These are phyloP conservation scores for Acer saccharum DNA, from an alignment of 345 rosid species.

Conservation along the genomic window DNA sequence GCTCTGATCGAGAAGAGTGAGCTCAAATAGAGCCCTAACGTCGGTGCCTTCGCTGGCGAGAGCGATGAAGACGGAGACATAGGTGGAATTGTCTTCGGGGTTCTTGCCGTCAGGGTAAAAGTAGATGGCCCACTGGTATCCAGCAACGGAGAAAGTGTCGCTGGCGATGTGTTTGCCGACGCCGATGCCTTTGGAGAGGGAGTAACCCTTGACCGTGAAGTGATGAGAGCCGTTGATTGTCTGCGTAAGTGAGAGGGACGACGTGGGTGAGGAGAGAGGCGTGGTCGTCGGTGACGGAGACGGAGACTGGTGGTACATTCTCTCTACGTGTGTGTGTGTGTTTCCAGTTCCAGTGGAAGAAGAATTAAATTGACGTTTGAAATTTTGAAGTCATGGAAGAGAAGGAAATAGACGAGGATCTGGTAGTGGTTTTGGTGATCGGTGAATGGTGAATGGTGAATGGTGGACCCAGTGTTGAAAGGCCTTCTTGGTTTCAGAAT, in stretches of 20 bases:
- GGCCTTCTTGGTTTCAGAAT: too few species aligned
- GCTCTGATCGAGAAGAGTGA: too few species aligned
- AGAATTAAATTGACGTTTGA: too few species aligned
- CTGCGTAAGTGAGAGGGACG: constrained; percentile 11
- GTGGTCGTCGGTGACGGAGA: constrained; percentile 24
- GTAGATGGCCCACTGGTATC: constrained; percentile 90
- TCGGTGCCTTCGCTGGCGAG: constrained; percentile 96
- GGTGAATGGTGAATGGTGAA: too few species aligned
- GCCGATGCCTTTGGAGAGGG: constrained; percentile 90
- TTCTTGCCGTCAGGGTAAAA: constrained; percentile 95
- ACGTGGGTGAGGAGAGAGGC: too few species aligned
- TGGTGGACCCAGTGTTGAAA: too few species aligned
- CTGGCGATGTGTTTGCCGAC: constrained; percentile 92
- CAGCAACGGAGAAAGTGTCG: constrained; percentile 84
- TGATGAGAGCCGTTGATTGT: constrained; percentile 87
- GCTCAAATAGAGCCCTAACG: constrained; percentile 62
- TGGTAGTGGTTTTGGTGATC: too few species aligned
- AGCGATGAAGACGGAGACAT: constrained; percentile 89
- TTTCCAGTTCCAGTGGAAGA: too few species aligned
- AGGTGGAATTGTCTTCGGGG: constrained; percentile 53
- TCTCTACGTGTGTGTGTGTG: not conserved
- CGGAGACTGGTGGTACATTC: constrained; percentile 12
- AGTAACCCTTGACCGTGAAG: constrained; percentile 84
- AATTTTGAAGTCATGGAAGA: too few species aligned
- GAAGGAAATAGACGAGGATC: too few species aligned